Base-by-base conservation (phyloP, 768 basidiomycete genomes). In the Serendipita vermifera region DNA sequence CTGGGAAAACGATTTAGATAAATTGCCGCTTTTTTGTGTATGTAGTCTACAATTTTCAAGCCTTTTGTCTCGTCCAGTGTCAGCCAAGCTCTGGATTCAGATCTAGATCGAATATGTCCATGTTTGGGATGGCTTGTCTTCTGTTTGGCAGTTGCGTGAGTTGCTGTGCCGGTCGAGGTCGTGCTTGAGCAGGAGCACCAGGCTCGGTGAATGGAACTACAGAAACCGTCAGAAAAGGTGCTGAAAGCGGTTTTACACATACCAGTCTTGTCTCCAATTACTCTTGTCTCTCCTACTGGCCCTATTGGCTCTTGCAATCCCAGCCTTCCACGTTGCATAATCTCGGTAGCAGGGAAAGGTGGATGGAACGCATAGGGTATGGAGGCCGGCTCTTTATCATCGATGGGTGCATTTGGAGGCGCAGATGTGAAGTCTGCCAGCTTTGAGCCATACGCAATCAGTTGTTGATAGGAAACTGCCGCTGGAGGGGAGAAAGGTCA, bases 331-430 rank as follows among this genome's bases (percentile, higher is more conserved):
- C 82, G 76, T 54, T 87, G 81, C 85, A 91, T 88, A 69, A 87
- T 90, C 66, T 89, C 88, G 69, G 89, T 87, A 64, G 88, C 89
- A 0, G 88, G 88, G 67, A 89, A 91, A 9, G 89, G 89, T 33
- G 87, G 87, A 71, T 89, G 88, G 75, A 91, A 89, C 32, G 46
- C 38, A 87, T 65, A 15, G 83, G 85, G 15, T 82, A 81, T 0
- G 84, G 83, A 9, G 81, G 81, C 62, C 84, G 85, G 6, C 83
- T 83, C 0, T 83, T 81, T 3, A 79, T 73, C 73, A 43, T 81
- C 75, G 62, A 87, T 85, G 20, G 85, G 85, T 80, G 88, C 84
- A 64, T 87, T 87, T 7, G 88, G 88, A 5, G 88, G 88, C 7
- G 87, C 88, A 32, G 88, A 88, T 3, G 88, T 88, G 68, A 89